Conservation (phyloP, 805 yeast genomes). For the Barnettozyma populi region DNA sequence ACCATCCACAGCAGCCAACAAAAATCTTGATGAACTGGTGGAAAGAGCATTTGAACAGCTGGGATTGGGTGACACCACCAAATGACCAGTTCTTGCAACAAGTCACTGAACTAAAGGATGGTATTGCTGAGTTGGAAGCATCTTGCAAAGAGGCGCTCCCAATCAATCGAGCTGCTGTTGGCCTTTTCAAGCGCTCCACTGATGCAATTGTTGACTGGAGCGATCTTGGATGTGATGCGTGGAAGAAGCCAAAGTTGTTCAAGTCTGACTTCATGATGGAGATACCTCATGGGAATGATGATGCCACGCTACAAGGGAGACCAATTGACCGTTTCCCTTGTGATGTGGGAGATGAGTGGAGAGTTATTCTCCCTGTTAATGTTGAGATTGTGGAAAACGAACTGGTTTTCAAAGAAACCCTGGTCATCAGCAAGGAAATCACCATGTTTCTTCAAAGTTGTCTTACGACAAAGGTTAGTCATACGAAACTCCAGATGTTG, state of each 20-base stretch:
- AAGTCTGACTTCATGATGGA: background rate
- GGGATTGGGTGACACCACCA: background rate
- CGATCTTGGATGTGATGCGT: background rate
- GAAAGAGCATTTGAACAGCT: background rate
- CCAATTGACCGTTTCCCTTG: background rate
- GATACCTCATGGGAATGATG: background rate
- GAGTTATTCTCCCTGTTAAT: background rate
- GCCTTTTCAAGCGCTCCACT: background rate
- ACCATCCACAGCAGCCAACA: background rate
- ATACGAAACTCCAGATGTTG: background rate
- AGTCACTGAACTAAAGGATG: background rate
- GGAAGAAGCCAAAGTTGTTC: background rate
- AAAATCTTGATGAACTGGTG: background rate
- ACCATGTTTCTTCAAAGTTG: slow-evolving; percentile 8
- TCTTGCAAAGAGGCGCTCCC: background rate
- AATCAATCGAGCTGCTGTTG: background rate
- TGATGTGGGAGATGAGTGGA: background rate
- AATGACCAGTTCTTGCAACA: background rate
- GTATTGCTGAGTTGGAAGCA: background rate
- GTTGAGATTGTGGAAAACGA: background rate
- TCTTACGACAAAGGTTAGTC: background rate
- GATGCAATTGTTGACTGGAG: slow-evolving; percentile 1
- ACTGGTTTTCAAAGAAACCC: slow-evolving; percentile 12
- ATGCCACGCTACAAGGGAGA: background rate
- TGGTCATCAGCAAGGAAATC: slow-evolving; percentile 12